phyloP scores from a whole-genome alignment of 441 rosid species.

The Eutrema salsugineum region DNA sequence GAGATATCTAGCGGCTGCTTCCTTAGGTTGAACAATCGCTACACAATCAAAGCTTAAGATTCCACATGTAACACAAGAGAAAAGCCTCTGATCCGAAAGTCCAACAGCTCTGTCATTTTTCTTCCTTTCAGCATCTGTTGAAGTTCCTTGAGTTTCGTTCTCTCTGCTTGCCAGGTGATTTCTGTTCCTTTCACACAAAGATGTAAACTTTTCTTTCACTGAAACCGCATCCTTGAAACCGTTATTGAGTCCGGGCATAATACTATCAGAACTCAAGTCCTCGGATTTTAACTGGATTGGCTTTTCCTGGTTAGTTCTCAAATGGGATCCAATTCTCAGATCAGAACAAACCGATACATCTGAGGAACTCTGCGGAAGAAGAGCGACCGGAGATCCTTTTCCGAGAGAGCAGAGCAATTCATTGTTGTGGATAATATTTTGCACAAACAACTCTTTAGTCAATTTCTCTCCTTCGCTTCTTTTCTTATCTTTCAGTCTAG shows the following conservation, averaged over 20 bases:
- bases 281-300: slow-evolving; percentile 41
- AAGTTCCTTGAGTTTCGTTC: slow-evolving; percentile 27
- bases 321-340: slow-evolving; percentile 66
- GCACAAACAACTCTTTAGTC: slow-evolving; percentile 78
- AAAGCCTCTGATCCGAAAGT: slow-evolving; percentile 84
- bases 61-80: slow-evolving; percentile 95
- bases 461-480: slow-evolving; percentile 87
- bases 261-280: slow-evolving; percentile 38
- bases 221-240: slow-evolving; percentile 44
- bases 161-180: slow-evolving; percentile 33
- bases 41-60: slow-evolving; percentile 83
- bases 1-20: slow-evolving; percentile 79
- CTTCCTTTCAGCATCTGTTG: slow-evolving; percentile 30
- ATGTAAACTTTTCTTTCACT: slow-evolving; percentile 56
- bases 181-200: slow-evolving; percentile 55
- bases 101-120: slow-evolving; percentile 40
- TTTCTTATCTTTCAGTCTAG: slow-evolving; percentile 88
- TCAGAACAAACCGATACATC: slow-evolving; percentile 72
- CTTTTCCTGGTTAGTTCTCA: slow-evolving; percentile 40
- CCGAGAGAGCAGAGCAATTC: slow-evolving; percentile 75
- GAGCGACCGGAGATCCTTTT: slow-evolving; percentile 70
- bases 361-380: slow-evolving; percentile 78
- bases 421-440: slow-evolving; percentile 63
- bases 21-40: slow-evolving; percentile 85
- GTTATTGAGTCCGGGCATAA: slow-evolving; percentile 32